Evolutionary conservation across 805 yeast species (phyloP).

Genomic region (Maudiozyma turicensis): DNA sequence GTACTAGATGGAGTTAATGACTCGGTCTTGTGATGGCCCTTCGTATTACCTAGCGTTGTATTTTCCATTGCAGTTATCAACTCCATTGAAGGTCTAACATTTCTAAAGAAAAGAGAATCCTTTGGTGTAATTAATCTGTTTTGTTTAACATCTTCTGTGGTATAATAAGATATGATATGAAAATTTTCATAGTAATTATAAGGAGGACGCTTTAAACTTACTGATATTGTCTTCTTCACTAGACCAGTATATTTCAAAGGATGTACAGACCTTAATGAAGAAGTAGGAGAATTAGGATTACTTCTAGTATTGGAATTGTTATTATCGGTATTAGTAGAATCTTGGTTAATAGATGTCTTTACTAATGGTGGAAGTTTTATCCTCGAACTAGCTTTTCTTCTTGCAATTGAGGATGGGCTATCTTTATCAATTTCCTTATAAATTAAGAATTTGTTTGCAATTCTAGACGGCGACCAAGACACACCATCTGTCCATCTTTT

Average conservation of each 20-base stretch:
- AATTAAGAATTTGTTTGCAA: constrained; percentile 73
- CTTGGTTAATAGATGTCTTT: constrained; percentile 8
- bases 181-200: constrained; percentile 18
- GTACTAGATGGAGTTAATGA: constrained; percentile 3
- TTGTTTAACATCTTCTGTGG: constrained; percentile 59
- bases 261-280: constrained; percentile 6
- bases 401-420: constrained; percentile 4
- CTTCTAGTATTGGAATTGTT: neutral
- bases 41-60: constrained; percentile 49
- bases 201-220: constrained; percentile 41
- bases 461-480: constrained; percentile 87
- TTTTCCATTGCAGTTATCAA: constrained; percentile 50
- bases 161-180: constrained; percentile 74
- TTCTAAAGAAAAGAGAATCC: constrained; percentile 39
- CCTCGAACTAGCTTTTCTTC: constrained; percentile 6
- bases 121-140: constrained; percentile 52
- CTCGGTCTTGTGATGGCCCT: constrained; percentile 5
- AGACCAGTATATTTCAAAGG: constrained; percentile 41
- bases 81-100: constrained; percentile 37
- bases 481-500: constrained; percentile 97
- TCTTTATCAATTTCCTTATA: constrained; percentile 48
- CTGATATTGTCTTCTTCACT: constrained; percentile 71
- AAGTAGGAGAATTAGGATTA: neutral
- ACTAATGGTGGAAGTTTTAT: constrained; percentile 11
- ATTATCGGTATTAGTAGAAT: neutral